Conservation (phyloP, 2,329 filamentous ascomycete species). For the Fusarium foetens region DNA sequence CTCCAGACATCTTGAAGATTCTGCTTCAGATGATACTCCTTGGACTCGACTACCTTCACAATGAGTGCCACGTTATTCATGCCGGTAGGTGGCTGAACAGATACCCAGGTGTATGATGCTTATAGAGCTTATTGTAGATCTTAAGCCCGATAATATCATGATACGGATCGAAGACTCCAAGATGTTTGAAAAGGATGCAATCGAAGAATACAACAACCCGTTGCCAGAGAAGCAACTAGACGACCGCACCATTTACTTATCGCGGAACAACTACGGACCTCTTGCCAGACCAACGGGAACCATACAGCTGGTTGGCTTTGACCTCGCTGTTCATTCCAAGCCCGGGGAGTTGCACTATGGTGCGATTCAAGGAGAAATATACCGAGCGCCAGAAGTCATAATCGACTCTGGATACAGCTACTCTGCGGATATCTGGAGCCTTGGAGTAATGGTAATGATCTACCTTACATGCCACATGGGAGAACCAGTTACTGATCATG, state of each 20-base stretch:
- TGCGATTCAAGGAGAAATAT: slow-evolving; percentile 29
- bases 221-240: slow-evolving; percentile 33
- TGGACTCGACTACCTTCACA: slow-evolving; percentile 40
- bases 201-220: slow-evolving; percentile 35
- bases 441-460: slow-evolving; percentile 36
- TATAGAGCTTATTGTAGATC: background rate
- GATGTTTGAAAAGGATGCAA: slow-evolving; percentile 30
- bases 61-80: slow-evolving; percentile 37
- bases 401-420: slow-evolving; percentile 35
- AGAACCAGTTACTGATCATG: background rate
- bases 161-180: slow-evolving; percentile 24
- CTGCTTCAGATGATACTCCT: slow-evolving; percentile 37
- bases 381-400: slow-evolving; percentile 38
- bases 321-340: slow-evolving; percentile 1
- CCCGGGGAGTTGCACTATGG: slow-evolving; percentile 10
- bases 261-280: slow-evolving; percentile 37
- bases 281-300: slow-evolving; percentile 24
- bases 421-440: slow-evolving; percentile 39
- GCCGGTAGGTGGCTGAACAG: background rate
- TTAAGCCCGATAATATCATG: slow-evolving; percentile 41
- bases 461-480: rapidly evolving
- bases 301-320: slow-evolving; percentile 37
- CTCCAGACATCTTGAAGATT: slow-evolving; percentile 32
- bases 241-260: slow-evolving; percentile 35
- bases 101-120: rapidly evolving